phyloP scores from a whole-genome alignment of 306 rosid species.

The Oemleria cerasiformis region DNA sequence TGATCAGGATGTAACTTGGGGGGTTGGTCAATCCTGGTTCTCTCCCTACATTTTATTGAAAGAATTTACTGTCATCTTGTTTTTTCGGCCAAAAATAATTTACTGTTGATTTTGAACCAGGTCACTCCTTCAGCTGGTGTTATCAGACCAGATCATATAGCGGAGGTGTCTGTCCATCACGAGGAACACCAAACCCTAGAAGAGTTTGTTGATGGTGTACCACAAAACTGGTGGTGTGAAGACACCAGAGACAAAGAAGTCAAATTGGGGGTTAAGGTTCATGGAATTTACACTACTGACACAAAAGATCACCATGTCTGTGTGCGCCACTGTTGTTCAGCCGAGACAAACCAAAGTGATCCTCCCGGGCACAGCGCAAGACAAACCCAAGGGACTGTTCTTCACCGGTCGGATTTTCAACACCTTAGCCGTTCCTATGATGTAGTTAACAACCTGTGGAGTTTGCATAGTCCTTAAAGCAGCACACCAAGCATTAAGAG shows the following conservation, averaged over 20 bases:
- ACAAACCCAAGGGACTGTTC: constrained; percentile 53
- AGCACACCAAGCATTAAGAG: not conserved
- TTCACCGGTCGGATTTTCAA: constrained; percentile 80
- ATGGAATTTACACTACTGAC: constrained; percentile 50
- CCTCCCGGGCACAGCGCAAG: constrained; percentile 36
- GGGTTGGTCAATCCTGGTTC: not conserved
- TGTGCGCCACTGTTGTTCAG: constrained; percentile 71
- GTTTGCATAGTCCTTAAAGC: constrained; percentile 53
- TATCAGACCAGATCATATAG: constrained; percentile 68
- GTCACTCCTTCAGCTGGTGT: constrained; percentile 82
- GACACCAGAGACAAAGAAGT: constrained; percentile 83
- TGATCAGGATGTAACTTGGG: not conserved
- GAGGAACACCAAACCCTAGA: constrained; percentile 71
- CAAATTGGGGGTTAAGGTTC: constrained; percentile 66
- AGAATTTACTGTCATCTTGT: not conserved
- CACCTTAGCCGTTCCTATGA: constrained; percentile 63
- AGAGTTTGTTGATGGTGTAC: constrained; percentile 80
- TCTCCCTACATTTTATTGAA: not conserved
- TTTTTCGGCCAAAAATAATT: not conserved
- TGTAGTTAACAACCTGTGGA: constrained; percentile 65
- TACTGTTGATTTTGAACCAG: constrained; percentile 42
- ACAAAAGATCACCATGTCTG: constrained; percentile 63
- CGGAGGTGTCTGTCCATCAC: constrained; percentile 82
- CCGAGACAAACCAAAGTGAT: constrained; percentile 39
- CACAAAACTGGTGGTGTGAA: constrained; percentile 90